Base-by-base conservation (phyloP, 73 alveolate genomes). In the Paramecium sexaurelia region DNA sequence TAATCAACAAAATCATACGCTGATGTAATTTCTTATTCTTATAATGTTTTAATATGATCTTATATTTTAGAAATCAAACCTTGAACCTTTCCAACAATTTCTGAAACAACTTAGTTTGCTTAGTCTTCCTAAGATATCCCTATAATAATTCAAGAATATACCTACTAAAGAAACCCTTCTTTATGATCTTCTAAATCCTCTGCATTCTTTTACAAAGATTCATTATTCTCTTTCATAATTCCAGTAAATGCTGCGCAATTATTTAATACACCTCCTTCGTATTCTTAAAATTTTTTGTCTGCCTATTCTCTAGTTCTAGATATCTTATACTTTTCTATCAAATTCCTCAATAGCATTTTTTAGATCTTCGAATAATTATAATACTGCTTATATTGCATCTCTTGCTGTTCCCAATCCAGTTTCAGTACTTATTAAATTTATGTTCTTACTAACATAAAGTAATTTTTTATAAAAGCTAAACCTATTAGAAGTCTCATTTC, bases 301-400 rank as follows among this genome's bases (percentile, higher is more conserved):
- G 90, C 68, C 90, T 78, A 24, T 22, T 41, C 67, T 51, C 67
- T 51, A 51, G 15, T 51, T 17, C 8, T 37, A 41, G 13, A 71
- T 15, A 29, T 39, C 29, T 39, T 32, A 40, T 78, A 78, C 90
- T 39, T 78, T 78, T 78, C 71, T 78, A 43, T 78, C 90, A 19
- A 78, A 45, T 78, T 78, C 90, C 19, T 78, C 75, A 43, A 41
- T 78, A 10, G 90, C 90, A 43, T 78, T 78, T 78, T 78, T 78
- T 27, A 78, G 22, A 33, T 78, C 90, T 22, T 78, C 90, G 9
- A 78, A 33, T 39, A 78, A 43, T 43, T 78, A 17, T n/a, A 78
- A 24, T 13, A 78, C 90, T 8, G 90, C 90, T 45, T 45, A 24
- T 9, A 78, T 45, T 9, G 90, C 90, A 40, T 37, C 90, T 39